phyloP scores from a whole-genome alignment of 1,284 basidiomycete genomes.

The Apiotrichum porosum region DNA sequence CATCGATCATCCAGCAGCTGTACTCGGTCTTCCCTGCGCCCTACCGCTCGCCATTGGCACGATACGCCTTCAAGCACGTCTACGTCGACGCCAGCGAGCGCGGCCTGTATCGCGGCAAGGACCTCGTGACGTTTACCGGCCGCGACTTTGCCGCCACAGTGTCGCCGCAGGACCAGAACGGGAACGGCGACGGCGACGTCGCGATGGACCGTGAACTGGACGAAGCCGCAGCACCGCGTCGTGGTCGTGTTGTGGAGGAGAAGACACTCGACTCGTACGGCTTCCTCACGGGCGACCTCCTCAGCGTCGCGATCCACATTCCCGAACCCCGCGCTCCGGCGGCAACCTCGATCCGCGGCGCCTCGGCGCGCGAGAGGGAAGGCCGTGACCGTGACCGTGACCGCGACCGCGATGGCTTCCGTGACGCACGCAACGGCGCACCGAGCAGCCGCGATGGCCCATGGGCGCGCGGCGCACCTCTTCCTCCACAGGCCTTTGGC shows the following conservation, averaged over 20 bases:
- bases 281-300: conserved; percentile 39
- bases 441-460: no score
- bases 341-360: not conserved
- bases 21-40: conserved; percentile 36
- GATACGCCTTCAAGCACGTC: conserved; percentile 40
- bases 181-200: not conserved
- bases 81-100: conserved; percentile 43
- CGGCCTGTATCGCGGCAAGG: conserved; percentile 35
- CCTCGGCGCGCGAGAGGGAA: not conserved
- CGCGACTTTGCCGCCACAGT: conserved; percentile 27
- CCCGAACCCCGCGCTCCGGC: conserved; percentile 30
- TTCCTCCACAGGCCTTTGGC: conserved; percentile 21
- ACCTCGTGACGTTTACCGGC: conserved; percentile 35
- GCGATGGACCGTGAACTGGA: conserved; percentile 24
- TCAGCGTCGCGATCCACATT: conserved; percentile 32
- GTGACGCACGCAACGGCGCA: not conserved
- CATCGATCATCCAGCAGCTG: conserved; percentile 37
- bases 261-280: conserved; percentile 41
- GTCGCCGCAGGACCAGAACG: not conserved
- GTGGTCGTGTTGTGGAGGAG: conserved; percentile 25
- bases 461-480: conserved; percentile 24
- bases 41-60: conserved; percentile 36
- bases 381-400: not conserved
- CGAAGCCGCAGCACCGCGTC: conserved; percentile 6
- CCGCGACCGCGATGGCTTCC: not conserved